These are phyloP conservation scores for Nissolia schottii DNA, from an alignment of 306 rosid genomes.

Conservation along the genomic window DNA sequence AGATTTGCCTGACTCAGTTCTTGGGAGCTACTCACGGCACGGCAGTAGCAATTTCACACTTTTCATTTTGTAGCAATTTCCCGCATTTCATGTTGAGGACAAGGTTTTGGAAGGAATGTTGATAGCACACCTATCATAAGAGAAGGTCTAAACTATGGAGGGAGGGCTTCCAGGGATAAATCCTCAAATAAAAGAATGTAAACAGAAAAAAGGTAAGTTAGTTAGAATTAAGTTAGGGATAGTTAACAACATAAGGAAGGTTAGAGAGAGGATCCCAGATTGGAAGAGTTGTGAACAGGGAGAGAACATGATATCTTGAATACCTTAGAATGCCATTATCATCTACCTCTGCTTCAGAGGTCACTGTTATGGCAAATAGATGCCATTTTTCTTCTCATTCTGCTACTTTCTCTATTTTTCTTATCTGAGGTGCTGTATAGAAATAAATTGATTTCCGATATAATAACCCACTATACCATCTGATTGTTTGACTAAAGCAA, in stretches of 20 bases:
- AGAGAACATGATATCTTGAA: background rate
- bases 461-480: background rate
- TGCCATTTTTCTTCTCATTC: background rate
- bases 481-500: background rate
- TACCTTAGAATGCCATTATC: background rate
- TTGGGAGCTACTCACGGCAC: background rate
- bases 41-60: background rate
- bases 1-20: background rate
- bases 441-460: background rate
- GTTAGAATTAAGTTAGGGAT: background rate
- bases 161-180: background rate
- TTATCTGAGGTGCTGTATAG: background rate
- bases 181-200: background rate
- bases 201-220: background rate
- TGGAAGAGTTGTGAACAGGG: background rate
- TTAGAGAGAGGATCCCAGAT: background rate
- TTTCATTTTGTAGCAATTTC: background rate
- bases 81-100: background rate
- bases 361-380: background rate
- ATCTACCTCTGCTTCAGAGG: background rate
- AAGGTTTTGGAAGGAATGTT: background rate
- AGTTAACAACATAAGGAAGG: background rate
- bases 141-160: background rate
- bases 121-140: background rate
- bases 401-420: background rate